Conservation (phyloP, 257 asterid genomes). For the Solanum dulcamara region DNA sequence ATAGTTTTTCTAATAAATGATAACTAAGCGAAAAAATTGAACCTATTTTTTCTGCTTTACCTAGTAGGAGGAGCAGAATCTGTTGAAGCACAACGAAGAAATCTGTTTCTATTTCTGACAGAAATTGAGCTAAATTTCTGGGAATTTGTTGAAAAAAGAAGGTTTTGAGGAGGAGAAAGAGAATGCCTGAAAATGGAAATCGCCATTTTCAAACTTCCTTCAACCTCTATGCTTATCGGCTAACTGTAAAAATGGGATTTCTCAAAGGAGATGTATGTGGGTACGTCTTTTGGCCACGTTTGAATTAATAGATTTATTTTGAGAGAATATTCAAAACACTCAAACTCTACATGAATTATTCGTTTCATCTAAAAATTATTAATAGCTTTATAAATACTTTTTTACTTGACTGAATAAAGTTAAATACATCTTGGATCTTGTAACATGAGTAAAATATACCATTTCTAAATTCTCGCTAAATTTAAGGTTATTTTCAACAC, state of each 20-base stretch:
- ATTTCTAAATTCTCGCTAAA: too few relatives aligned
- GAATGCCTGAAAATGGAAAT: constrained; percentile 28
- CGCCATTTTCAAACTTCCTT: constrained; percentile 46
- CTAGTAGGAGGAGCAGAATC: constrained; percentile 10
- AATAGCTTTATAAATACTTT: too few relatives aligned
- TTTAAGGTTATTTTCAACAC: too few relatives aligned
- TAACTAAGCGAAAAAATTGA: neutral
- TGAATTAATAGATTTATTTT: too few relatives aligned
- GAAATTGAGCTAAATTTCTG: neutral
- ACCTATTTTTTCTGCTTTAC: constrained; percentile 14
- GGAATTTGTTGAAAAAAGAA: neutral
- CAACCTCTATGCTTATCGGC: neutral
- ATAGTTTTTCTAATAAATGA: neutral
- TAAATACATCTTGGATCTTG: too few relatives aligned
- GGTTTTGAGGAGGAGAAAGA: neutral
- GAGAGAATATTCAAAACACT: too few relatives aligned
- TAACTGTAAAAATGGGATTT: neutral
- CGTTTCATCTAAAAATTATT: too few relatives aligned
- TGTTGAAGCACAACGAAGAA: constrained; percentile 16
- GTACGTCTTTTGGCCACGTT: constrained; percentile 13
- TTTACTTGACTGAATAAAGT: too few relatives aligned
- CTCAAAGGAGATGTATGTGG: neutral
- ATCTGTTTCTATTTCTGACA: constrained; percentile 6
- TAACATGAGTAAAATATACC: too few relatives aligned
- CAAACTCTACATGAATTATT: too few relatives aligned